A percentile compares a stretch with the other conserved stretches of the same genome.
Evolutionary conservation across 225 moss, liverwort and hornwort genomes (phyloP).

Genomic region (Marchantia paleacea): DNA sequence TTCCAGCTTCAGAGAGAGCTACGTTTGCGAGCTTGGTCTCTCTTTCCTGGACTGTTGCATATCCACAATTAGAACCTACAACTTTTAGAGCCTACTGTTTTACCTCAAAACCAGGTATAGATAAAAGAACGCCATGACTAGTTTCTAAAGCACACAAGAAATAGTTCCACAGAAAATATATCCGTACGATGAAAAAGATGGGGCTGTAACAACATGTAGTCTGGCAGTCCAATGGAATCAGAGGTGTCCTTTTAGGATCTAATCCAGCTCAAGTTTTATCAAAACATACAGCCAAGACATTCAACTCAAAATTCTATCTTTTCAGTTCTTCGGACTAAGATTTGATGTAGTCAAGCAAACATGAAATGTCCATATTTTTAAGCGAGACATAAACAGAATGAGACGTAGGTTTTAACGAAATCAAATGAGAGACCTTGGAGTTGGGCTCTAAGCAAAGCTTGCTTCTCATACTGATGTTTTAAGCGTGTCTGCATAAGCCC

Average conservation of each 20-base stretch:
- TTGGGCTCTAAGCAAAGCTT: conserved; percentile 53
- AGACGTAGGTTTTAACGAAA: neutral
- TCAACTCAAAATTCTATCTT: neutral
- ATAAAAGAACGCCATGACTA: neutral
- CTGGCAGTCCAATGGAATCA: too few relatives aligned
- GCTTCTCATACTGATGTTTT: conserved; percentile 53
- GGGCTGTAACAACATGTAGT: too few relatives aligned
- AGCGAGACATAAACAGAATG: neutral
- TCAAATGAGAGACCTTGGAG: conserved; percentile 49
- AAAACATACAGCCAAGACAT: neutral
- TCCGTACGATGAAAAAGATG: too few relatives aligned
- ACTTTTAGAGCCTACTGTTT: neutral
- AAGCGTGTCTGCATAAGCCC: conserved; percentile 65
- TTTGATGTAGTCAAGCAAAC: neutral
- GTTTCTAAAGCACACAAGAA: neutral
- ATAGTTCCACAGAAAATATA: too few relatives aligned
- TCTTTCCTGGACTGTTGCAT: conserved; percentile 62
- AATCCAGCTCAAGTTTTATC: neutral
- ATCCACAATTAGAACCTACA: neutral
- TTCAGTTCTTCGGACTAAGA: neutral
- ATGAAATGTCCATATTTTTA: neutral
- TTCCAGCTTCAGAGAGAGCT: conserved; percentile 65
- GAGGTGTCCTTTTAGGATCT: too few relatives aligned
- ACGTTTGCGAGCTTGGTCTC: conserved; percentile 66
- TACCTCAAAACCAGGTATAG: neutral